Evolutionary conservation across 1,284 basidiomycete species (phyloP).

Genomic region (Tilletia setariae): DNA sequence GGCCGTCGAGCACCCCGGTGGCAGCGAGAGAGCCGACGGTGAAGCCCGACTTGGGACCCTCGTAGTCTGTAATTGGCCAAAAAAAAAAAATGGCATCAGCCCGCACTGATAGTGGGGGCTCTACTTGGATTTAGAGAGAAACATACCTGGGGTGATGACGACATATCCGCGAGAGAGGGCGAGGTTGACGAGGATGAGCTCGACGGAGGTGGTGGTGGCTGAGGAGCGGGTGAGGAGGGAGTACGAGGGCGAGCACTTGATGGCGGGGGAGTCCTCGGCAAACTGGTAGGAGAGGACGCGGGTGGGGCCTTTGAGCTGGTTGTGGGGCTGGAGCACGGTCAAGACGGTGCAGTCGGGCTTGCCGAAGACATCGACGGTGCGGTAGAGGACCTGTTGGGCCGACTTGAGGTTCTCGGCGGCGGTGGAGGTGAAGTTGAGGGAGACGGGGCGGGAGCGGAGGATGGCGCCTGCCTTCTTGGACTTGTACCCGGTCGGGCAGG

Average conservation of each 20-base stretch:
- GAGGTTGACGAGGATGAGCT: conserved; percentile 17
- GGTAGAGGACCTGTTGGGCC: conserved; percentile 16
- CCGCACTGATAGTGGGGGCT: too few relatives aligned
- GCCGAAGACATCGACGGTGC: conserved; percentile 13
- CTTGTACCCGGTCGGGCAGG: conserved; percentile 3
- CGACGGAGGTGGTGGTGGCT: conserved; percentile 8
- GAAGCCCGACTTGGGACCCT: conserved; percentile 14
- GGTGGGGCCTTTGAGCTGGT: conserved; percentile 3
- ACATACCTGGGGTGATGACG: background rate
- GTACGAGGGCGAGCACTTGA: conserved; percentile 18
- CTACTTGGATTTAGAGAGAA: too few relatives aligned
- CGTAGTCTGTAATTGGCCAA: too few relatives aligned
- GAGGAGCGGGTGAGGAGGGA: conserved; percentile 1
- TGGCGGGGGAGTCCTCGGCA: conserved; percentile 9
- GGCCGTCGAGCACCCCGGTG: conserved; percentile 5
- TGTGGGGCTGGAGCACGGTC: conserved; percentile 11
- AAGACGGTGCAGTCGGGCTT: conserved; percentile 3
- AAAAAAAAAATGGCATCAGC: too few relatives aligned
- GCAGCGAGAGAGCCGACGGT: conserved; percentile 6
- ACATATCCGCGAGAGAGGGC: conserved; percentile 13
- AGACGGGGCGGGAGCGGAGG: conserved; percentile 3
- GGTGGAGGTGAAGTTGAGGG: background rate
- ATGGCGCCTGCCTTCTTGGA: background rate
- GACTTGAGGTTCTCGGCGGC: conserved; percentile 17
- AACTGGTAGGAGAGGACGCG: conserved; percentile 16